Conservation (phyloP, 2,329 filamentous ascomycete genomes). For the Colletotrichum plurivorum region DNA sequence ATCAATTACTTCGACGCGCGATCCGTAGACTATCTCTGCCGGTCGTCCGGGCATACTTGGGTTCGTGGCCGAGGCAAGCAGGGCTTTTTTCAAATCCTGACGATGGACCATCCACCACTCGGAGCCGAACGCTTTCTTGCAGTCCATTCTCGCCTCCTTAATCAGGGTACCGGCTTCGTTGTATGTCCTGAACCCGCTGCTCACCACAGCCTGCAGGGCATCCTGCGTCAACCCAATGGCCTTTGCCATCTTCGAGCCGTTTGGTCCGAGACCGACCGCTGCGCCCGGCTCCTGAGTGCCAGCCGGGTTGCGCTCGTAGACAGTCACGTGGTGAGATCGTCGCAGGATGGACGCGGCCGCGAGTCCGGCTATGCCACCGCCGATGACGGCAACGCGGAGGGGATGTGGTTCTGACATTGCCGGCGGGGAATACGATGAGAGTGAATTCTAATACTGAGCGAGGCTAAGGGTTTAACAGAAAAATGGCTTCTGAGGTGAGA, state of each 20-base stretch:
- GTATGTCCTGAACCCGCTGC: background rate
- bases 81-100: constrained; percentile 1
- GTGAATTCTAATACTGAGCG: no score
- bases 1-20: background rate
- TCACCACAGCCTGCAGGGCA: constrained; percentile 8
- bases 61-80: background rate
- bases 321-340: background rate
- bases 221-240: background rate
- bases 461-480: no score
- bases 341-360: constrained; percentile 1
- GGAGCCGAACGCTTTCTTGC: constrained; percentile 1
- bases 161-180: background rate
- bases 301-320: constrained; percentile 2
- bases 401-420: no score
- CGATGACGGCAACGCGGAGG: constrained; percentile 12
- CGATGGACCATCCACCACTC: constrained; percentile 15
- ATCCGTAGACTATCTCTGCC: background rate
- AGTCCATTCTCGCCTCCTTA: constrained; percentile 4
- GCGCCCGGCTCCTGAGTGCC: background rate
- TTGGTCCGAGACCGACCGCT: background rate
- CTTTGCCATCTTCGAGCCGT: constrained; percentile 8
- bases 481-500: no score
- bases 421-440: no score
- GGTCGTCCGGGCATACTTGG: background rate
- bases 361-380: constrained; percentile 9